Evolutionary conservation across 495 filamentous ascomycete genomes (phyloP).

Genomic region (Penicillium canescens): DNA sequence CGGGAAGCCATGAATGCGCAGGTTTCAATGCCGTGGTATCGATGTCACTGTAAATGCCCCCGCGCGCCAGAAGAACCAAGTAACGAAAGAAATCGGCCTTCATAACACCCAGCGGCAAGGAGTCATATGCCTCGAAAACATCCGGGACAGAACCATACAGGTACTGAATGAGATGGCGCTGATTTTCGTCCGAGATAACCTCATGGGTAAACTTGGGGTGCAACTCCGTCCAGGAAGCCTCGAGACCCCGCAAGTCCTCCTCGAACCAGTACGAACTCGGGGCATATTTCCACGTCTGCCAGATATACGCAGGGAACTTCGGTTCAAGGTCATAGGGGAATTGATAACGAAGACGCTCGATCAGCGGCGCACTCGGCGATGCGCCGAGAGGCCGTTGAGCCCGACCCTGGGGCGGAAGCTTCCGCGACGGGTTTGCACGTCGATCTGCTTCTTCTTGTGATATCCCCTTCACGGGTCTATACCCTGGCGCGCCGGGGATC

Average conservation of each 20-base stretch:
- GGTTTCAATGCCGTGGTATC: slow-evolving; percentile 84
- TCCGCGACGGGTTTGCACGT: slow-evolving; percentile 11
- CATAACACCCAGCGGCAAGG: slow-evolving; percentile 81
- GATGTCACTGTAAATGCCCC: slow-evolving; percentile 96
- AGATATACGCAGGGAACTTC: slow-evolving; percentile 96
- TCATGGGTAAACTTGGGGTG: slow-evolving; percentile 94
- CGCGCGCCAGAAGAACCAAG: slow-evolving; percentile 87
- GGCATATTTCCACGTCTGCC: slow-evolving; percentile 97
- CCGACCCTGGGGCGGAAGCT: slow-evolving; percentile 14
- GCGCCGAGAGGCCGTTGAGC: slow-evolving; percentile 40
- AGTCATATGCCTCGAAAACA: slow-evolving; percentile 86
- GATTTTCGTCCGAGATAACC: slow-evolving; percentile 89
- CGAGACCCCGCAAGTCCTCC: slow-evolving; percentile 71
- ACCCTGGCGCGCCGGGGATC: slow-evolving; percentile 28
- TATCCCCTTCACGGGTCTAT: slow-evolving; percentile 21
- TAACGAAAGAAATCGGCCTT: slow-evolving; percentile 99
- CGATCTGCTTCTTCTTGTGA: slow-evolving; percentile 21
- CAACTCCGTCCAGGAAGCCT: slow-evolving; percentile 88
- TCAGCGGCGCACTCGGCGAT: slow-evolving; percentile 53
- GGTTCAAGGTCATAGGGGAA: slow-evolving; percentile 86
- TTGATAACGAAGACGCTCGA: slow-evolving; percentile 85
- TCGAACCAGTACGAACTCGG: slow-evolving; percentile 78
- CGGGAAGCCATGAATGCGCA: slow-evolving; percentile 84
- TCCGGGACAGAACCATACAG: slow-evolving; percentile 88
- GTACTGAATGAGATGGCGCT: slow-evolving; percentile 75